phyloP scores from a whole-genome alignment of 1,284 basidiomycete species.

The Leccinum fallax region DNA sequence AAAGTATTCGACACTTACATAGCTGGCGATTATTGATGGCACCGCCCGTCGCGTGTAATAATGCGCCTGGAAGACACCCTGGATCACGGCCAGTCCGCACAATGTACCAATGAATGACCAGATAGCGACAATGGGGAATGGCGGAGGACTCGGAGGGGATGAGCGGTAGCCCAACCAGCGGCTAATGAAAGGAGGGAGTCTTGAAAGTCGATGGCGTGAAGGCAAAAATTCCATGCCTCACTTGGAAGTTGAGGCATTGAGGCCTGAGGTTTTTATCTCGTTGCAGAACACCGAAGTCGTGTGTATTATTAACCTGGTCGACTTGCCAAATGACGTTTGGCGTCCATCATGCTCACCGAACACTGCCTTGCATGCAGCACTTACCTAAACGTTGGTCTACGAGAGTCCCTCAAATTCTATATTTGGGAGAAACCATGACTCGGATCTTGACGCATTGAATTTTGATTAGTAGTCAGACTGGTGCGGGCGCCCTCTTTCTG shows the following conservation, averaged over 20 bases:
- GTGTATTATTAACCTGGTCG: background rate
- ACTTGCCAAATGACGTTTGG: background rate
- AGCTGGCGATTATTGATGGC: constrained; percentile 39
- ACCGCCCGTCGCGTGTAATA: constrained; percentile 55
- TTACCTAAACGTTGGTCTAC: no score
- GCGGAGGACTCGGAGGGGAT: constrained; percentile 7
- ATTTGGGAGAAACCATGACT: no score
- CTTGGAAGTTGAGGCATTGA: background rate
- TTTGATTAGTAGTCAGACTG: no score
- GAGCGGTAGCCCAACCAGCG: constrained; percentile 21
- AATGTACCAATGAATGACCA: constrained; percentile 57
- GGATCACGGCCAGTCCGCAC: constrained; percentile 56
- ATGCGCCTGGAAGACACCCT: constrained; percentile 52
- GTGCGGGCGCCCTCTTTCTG: no score
- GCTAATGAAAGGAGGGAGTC: constrained; percentile 8
- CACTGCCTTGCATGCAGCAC: background rate
- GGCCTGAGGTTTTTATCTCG: background rate
- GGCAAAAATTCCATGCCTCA: background rate
- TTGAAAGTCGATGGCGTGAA: background rate
- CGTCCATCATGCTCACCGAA: background rate
- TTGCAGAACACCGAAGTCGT: background rate
- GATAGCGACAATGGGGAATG: constrained; percentile 3
- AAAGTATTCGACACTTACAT: constrained; percentile 17
- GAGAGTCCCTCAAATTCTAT: background rate
- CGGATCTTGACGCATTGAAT: no score